Evolutionary conservation across 2,329 filamentous ascomycete species (phyloP).

Genomic region (Botrytis paeoniae): DNA sequence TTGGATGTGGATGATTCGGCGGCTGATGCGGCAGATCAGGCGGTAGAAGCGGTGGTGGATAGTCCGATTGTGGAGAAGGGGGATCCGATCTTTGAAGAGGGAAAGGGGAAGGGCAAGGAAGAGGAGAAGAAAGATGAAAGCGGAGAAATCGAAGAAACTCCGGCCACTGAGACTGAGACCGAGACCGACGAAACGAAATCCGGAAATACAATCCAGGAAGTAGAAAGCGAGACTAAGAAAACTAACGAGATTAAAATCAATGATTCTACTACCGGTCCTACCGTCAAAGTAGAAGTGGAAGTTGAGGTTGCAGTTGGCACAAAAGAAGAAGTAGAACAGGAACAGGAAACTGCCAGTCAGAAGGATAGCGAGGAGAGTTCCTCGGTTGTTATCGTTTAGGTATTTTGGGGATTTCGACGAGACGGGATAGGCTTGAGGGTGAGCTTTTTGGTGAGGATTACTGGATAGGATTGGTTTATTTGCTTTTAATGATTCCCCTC

Average conservation of each 20-base stretch:
- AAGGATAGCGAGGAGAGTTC: constrained; percentile 11
- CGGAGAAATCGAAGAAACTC: not conserved
- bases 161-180: too few species aligned
- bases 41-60: not conserved
- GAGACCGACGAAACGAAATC: not conserved
- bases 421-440: not conserved
- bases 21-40: constrained; percentile 17
- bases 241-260: not conserved
- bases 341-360: not conserved
- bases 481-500: not conserved
- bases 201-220: not conserved
- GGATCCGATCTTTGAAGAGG: not conserved
- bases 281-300: constrained; percentile 3
- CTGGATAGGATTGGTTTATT: not conserved
- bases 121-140: not conserved
- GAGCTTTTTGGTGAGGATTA: not conserved
- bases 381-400: constrained; percentile 12
- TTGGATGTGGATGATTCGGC: constrained; percentile 22
- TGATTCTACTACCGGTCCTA: not conserved
- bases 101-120: not conserved
- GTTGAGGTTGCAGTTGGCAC: not conserved
- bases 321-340: not conserved
- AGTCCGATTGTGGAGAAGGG: constrained; percentile 9
- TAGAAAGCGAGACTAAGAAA: not conserved
- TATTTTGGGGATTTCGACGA: not conserved